A percentile compares a stretch with the other conserved stretches of the same genome.
These are phyloP conservation scores for Talaromyces pinophilus DNA, from an alignment of 2,329 filamentous ascomycete genomes.

Conservation along the genomic window DNA sequence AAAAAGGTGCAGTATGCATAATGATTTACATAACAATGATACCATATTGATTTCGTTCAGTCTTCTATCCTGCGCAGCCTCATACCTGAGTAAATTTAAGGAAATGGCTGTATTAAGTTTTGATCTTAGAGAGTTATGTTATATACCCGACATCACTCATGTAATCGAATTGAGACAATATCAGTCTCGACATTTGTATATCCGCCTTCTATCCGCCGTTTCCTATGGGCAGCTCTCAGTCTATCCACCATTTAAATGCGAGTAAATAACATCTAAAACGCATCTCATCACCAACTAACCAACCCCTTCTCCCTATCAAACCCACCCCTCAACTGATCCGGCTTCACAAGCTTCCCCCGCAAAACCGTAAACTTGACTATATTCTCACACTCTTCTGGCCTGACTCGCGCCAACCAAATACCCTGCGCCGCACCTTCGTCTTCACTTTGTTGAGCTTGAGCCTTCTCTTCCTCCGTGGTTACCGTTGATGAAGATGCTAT, in stretches of 20 bases:
- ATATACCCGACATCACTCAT: neutral
- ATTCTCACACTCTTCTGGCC: slow-evolving; percentile 89
- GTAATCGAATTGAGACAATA: neutral
- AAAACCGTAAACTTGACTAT: slow-evolving; percentile 85
- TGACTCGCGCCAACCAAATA: slow-evolving; percentile 85
- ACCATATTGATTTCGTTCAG: neutral
- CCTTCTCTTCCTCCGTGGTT: slow-evolving; percentile 6
- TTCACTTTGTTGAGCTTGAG: slow-evolving; percentile 27
- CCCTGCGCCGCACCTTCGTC: slow-evolving; percentile 73
- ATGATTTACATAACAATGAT: neutral
- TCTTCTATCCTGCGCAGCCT: neutral
- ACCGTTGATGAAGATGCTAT: slow-evolving; percentile 12
- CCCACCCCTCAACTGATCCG: slow-evolving; percentile 80
- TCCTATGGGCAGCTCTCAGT: neutral
- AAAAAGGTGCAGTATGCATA: neutral
- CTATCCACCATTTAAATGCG: neutral
- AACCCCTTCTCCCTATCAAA: slow-evolving; percentile 81
- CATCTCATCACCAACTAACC: slow-evolving; percentile 72
- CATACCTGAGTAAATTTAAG: neutral
- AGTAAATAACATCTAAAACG: neutral
- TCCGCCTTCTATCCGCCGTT: neutral
- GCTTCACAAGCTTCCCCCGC: slow-evolving; percentile 92
- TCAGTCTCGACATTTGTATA: neutral
- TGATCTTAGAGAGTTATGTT: neutral
- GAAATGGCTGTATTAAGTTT: neutral